Evolutionary conservation across 2,329 filamentous ascomycete genomes (phyloP), one percentile per base, ranked within the genome.

Genomic region (Colletotrichum trifolii): DNA sequence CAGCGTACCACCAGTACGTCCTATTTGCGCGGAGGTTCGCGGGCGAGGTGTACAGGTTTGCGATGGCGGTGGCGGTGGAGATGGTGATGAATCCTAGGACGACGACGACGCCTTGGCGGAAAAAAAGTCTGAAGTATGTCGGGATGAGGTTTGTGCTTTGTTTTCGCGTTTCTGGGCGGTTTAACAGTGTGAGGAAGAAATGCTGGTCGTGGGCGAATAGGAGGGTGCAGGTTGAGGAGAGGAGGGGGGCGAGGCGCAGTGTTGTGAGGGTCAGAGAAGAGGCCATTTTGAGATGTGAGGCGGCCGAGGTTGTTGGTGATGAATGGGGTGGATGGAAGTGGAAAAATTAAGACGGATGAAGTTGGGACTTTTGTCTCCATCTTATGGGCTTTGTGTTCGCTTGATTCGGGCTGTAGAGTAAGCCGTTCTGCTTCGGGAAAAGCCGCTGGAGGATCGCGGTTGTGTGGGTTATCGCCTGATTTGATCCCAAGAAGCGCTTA

Each of bases 1-100:
- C 71, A 1, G 64, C 71, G 47, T 77, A 78, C 73, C 70, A 76
- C 25, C 64, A 64, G 58, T 70, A 71, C 6, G 69, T 71, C 17
- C 50, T 67, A 46, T 59, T 60, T 2, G 3, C 17, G 10, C 17
- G 49, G 2, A 60, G 39, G 4, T n/a, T 2, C 7, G 8, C 35
- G 17, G 38, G 38, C 35, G 12, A 38, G 6, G 10, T 6, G 11
- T 35, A 13, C 3, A 64, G 8, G n/a, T 60, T 64, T 1, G 56
- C 45, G 2, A 15, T 25, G 3, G 56, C 34, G 2, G 56, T 55
- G 1, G 33, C 33, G 1, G 46, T 12, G 4, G 61, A 64, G 8
- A 50, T 7, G 13, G 50, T 17, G 9, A 61, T 9, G 12, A 65
- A 36, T 17, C 49, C 45, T 11, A 64, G 34, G 6, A 60, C 56